Evolutionary conservation across 768 basidiomycete species (phyloP).

Genomic region (Kwoniella pini): DNA sequence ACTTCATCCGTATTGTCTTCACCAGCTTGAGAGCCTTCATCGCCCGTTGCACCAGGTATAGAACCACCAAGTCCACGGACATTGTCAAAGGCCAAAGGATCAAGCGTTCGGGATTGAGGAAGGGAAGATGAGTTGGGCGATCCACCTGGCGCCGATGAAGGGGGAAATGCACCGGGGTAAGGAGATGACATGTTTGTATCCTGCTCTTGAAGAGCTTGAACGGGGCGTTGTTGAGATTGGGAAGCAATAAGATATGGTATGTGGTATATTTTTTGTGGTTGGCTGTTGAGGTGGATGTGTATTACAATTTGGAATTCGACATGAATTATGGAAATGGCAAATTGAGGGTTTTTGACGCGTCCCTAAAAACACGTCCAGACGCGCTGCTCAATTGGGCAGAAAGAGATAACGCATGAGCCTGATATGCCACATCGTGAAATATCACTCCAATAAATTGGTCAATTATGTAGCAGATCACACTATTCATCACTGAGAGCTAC

Average conservation of each 20-base stretch:
- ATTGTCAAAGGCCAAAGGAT: constrained; percentile 45
- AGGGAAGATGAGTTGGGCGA: constrained; percentile 37
- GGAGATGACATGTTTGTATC: constrained; percentile 31
- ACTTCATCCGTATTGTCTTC: constrained; percentile 26
- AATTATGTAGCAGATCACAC: no score
- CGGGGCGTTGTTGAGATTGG: background rate
- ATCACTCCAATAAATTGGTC: no score
- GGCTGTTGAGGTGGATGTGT: background rate
- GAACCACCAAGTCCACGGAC: constrained; percentile 40
- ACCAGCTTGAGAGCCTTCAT: constrained; percentile 21
- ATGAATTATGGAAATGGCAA: constrained; percentile 4
- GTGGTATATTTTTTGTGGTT: background rate
- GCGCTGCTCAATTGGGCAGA: background rate
- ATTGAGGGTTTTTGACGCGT: constrained; percentile 10
- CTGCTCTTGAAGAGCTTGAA: background rate
- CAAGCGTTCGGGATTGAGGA: constrained; percentile 36
- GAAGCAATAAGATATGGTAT: background rate
- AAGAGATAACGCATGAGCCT: no score
- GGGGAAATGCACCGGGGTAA: constrained; percentile 17
- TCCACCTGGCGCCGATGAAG: constrained; percentile 29
- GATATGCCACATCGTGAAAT: no score
- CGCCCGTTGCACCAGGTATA: constrained; percentile 12
- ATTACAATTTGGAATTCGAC: background rate
- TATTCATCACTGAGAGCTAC: no score
- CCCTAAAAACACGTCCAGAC: constrained; percentile 5